phyloP scores from a whole-genome alignment of 1,139 yeast species.

The Suhomyces guaymorum region DNA sequence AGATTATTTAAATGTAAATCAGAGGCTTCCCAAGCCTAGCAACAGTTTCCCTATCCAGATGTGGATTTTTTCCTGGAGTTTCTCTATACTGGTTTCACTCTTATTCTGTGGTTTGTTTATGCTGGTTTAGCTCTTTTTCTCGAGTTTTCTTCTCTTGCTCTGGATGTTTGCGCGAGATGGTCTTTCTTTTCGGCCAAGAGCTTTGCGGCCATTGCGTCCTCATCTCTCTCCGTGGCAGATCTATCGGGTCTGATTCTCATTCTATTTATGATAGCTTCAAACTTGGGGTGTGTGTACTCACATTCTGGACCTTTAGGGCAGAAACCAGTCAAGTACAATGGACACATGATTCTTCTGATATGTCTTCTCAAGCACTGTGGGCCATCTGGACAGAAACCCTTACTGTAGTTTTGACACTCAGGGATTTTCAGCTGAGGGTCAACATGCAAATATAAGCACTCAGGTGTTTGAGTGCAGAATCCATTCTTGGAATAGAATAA shows the following conservation, averaged over 20 bases:
- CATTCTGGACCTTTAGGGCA: slow-evolving; percentile 78
- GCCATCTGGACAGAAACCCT: slow-evolving; percentile 93
- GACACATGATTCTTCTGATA: slow-evolving; percentile 74
- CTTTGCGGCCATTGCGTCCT: slow-evolving; percentile 11
- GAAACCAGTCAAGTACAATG: slow-evolving; percentile 84
- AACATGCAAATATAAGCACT: slow-evolving; percentile 88
- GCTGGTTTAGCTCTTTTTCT: not conserved
- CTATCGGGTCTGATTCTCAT: slow-evolving; percentile 54
- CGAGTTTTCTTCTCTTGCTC: too few species aligned
- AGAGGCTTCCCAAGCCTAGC: too few species aligned
- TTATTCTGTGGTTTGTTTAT: too few species aligned
- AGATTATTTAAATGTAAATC: too few species aligned
- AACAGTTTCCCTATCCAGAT: too few species aligned
- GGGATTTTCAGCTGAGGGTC: slow-evolving; percentile 90
- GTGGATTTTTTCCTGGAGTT: too few species aligned
- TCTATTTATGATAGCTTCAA: slow-evolving; percentile 46
- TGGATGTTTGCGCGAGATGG: slow-evolving; percentile 9
- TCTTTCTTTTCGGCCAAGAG: slow-evolving; percentile 12
- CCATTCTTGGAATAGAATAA: slow-evolving; percentile 86
- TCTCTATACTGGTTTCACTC: too few species aligned
- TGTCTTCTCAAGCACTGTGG: slow-evolving; percentile 86
- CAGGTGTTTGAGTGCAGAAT: slow-evolving; percentile 90
- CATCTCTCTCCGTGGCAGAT: slow-evolving; percentile 12
- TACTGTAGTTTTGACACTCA: slow-evolving; percentile 77
- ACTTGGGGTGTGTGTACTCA: slow-evolving; percentile 60